Conservation (phyloP, 352 stramenopile species). For the Phytophthora tentaculata region DNA sequence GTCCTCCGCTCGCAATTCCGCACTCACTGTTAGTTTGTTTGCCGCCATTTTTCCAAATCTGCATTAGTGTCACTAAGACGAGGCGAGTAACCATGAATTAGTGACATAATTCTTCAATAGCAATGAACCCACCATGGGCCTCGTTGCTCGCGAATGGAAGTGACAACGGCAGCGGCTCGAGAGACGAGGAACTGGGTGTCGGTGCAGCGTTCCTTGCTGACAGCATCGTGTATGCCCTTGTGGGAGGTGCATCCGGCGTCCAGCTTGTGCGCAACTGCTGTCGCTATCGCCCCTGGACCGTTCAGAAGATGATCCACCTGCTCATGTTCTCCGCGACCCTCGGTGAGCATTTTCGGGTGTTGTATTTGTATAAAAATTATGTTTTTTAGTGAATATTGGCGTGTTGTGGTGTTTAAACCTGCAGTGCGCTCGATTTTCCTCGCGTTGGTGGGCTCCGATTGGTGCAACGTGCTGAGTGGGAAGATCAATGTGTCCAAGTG, state of each 20-base stretch:
- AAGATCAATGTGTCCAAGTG: constrained; percentile 65
- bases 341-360: too few species aligned
- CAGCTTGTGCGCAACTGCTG: constrained; percentile 87
- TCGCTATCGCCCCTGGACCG: constrained; percentile 83
- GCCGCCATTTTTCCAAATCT: constrained; percentile 21
- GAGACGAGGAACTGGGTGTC: constrained; percentile 55
- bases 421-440: constrained; percentile 76
- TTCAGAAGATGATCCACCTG: constrained; percentile 89
- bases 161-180: constrained; percentile 16
- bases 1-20: constrained; percentile 34
- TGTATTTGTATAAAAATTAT: neutral
- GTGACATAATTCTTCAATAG: constrained; percentile 21
- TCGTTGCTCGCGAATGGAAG: constrained; percentile 9
- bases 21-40: constrained; percentile 5
- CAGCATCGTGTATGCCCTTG: constrained; percentile 68
- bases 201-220: constrained; percentile 72
- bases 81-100: neutral
- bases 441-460: constrained; percentile 74
- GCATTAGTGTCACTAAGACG: constrained; percentile 13
- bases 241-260: constrained; percentile 58
- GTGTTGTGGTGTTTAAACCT: too few species aligned
- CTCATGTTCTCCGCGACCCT: constrained; percentile 84
- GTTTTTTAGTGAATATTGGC: neutral
- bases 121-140: constrained; percentile 22
- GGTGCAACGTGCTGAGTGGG: constrained; percentile 81